phyloP scores from a whole-genome alignment of 257 asterid species.

The Salvia hispanica region DNA sequence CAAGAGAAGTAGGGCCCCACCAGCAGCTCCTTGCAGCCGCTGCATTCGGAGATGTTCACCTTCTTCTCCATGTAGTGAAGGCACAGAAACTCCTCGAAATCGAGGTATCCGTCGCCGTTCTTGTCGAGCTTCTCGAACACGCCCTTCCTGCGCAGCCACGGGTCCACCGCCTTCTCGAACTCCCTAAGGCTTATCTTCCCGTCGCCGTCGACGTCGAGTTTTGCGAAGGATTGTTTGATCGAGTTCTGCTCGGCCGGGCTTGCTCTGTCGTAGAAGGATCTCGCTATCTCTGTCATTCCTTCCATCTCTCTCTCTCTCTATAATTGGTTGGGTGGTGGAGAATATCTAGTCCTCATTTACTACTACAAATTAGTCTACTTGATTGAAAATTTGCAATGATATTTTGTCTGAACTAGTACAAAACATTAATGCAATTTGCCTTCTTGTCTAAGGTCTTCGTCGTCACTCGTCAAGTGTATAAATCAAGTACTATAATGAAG shows the following conservation, averaged over 20 bases:
- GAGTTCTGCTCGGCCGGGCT: constrained; percentile 19
- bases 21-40: constrained; percentile 22
- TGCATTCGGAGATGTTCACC: constrained; percentile 4
- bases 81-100: constrained; percentile 17
- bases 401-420: no score
- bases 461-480: no score
- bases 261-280: constrained; percentile 29
- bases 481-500: no score
- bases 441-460: no score
- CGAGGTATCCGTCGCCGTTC: constrained; percentile 38
- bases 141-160: constrained; percentile 7
- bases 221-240: constrained; percentile 5
- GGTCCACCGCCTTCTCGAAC: constrained; percentile 5
- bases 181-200: constrained; percentile 31
- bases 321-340: no score
- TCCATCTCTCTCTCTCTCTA: no score
- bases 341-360: no score
- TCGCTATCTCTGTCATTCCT: no score
- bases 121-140: constrained; percentile 33
- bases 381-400: no score
- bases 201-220: constrained; percentile 29
- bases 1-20: constrained; percentile 41
- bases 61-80: constrained; percentile 37
- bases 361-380: no score
- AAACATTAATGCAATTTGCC: no score